Evolutionary conservation across 1,284 basidiomycete species (phyloP).

Genomic region (Taiwanofungus camphoratus): DNA sequence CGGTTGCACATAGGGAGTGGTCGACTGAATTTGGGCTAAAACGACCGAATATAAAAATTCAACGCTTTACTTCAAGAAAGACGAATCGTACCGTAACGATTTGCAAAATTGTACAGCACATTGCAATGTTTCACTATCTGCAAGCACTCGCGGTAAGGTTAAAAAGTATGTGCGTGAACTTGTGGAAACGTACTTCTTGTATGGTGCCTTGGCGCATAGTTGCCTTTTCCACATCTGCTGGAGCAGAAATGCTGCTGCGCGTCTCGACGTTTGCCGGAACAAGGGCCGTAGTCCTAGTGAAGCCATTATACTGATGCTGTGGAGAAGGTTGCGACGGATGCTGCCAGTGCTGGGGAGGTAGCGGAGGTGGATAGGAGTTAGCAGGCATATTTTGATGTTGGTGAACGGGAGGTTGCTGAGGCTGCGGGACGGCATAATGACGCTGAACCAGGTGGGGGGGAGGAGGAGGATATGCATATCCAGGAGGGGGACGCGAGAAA

Average conservation of each 20-base stretch:
- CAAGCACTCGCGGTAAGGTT: constrained; percentile 8
- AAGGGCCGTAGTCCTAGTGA: constrained; percentile 24
- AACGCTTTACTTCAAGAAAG: too few relatives aligned
- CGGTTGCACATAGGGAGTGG: constrained; percentile 44
- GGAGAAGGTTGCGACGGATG: constrained; percentile 21
- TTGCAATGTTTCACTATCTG: constrained; percentile 60
- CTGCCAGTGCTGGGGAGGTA: constrained; percentile 31
- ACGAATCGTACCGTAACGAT: constrained; percentile 48
- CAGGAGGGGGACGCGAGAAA: constrained; percentile 17
- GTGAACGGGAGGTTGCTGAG: constrained; percentile 22
- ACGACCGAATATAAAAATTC: constrained; percentile 2
- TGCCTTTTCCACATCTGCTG: constrained; percentile 17
- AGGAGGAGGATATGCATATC: constrained; percentile 22
- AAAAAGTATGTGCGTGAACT: constrained; percentile 4
- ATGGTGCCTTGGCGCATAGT: constrained; percentile 19
- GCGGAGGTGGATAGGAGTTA: constrained; percentile 26
- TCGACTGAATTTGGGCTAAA: constrained; percentile 42
- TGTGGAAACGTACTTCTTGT: constrained; percentile 14
- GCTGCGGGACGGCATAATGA: constrained; percentile 22
- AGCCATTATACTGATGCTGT: constrained; percentile 20
- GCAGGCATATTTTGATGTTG: constrained; percentile 24
- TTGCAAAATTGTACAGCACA: constrained; percentile 55
- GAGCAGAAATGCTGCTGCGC: constrained; percentile 14
- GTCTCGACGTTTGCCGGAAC: constrained; percentile 33
- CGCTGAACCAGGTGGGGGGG: constrained; percentile 19